Evolutionary conservation across 345 rosid genomes (phyloP).

Genomic region (Eucalyptus marginata): DNA sequence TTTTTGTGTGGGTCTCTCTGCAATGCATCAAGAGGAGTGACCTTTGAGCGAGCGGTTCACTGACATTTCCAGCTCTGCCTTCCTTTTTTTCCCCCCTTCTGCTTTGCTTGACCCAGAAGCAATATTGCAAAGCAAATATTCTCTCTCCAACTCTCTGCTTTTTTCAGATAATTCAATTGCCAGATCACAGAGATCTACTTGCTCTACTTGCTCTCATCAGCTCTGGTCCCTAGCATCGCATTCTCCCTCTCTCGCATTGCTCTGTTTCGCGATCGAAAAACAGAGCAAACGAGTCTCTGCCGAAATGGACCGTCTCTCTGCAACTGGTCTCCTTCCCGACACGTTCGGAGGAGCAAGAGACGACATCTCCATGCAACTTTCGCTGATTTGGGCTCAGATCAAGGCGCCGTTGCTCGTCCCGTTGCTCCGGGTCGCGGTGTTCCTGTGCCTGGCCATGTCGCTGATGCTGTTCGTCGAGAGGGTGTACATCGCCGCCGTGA

Average conservation of each 20-base stretch:
- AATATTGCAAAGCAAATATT: neutral
- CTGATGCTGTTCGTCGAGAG: slow-evolving; percentile 83
- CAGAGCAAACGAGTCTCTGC: neutral
- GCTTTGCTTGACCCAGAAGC: slow-evolving; percentile 23
- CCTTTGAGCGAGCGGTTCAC: neutral
- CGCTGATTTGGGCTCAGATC: slow-evolving; percentile 52
- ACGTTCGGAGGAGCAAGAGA: slow-evolving; percentile 5
- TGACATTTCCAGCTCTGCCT: slow-evolving; percentile 18
- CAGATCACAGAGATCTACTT: neutral
- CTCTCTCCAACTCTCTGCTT: neutral
- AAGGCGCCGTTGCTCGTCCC: slow-evolving; percentile 86
- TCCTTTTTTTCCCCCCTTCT: neutral
- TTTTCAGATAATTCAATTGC: neutral
- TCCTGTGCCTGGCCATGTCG: slow-evolving; percentile 74
- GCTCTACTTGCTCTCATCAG: neutral
- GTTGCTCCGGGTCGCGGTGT: slow-evolving; percentile 39
- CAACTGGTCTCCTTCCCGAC: slow-evolving; percentile 6
- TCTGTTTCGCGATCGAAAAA: neutral
- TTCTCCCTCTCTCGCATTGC: slow-evolving; percentile 5
- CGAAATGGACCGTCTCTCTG: slow-evolving; percentile 26
- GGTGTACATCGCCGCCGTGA: slow-evolving; percentile 77
- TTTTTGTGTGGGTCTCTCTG: neutral
- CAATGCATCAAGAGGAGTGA: neutral
- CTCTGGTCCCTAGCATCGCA: neutral
- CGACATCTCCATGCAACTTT: slow-evolving; percentile 40